phyloP scores from a whole-genome alignment of 1,284 basidiomycete genomes.

The Meira miltonrushii region DNA sequence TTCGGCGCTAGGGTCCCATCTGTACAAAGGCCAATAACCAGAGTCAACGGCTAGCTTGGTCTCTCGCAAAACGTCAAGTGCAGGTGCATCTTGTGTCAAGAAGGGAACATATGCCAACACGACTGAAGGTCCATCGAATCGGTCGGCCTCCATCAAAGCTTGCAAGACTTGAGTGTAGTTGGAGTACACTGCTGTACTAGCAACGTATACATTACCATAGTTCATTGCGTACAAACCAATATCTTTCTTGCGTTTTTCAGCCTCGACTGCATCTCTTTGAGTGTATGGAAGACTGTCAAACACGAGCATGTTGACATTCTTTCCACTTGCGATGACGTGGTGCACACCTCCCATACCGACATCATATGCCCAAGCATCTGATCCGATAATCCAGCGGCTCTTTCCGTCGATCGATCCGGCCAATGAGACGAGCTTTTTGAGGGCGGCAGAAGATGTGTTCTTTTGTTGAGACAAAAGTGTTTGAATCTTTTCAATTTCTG shows the following conservation, averaged over 20 bases:
- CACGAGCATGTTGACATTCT: conserved; percentile 91
- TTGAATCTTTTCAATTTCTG: conserved; percentile 21
- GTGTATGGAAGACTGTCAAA: conserved; percentile 89
- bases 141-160: conserved; percentile 84
- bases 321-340: conserved; percentile 81
- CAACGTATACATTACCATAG: conserved; percentile 92
- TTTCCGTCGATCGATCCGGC: conserved; percentile 31
- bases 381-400: conserved; percentile 85
- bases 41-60: conserved; percentile 94
- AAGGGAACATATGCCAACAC: conserved; percentile 94
- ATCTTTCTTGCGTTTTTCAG: conserved; percentile 52
- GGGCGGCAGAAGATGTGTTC: conserved; percentile 56
- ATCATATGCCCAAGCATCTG: conserved; percentile 95
- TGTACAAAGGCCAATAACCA: conserved; percentile 96
- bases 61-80: conserved; percentile 86
- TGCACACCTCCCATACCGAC: conserved; percentile 93
- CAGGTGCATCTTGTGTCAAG: conserved; percentile 63
- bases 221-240: conserved; percentile 80
- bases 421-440: conserved; percentile 35
- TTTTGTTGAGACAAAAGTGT: conserved; percentile 58
- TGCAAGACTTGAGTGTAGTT: conserved; percentile 94
- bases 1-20: conserved; percentile 83
- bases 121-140: conserved; percentile 81
- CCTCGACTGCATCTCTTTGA: conserved; percentile 56
- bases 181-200: conserved; percentile 88